Evolutionary conservation across 352 stramenopile species (phyloP), one percentile per base, ranked within the genome.

Genomic region (Phytophthora tentaculata): DNA sequence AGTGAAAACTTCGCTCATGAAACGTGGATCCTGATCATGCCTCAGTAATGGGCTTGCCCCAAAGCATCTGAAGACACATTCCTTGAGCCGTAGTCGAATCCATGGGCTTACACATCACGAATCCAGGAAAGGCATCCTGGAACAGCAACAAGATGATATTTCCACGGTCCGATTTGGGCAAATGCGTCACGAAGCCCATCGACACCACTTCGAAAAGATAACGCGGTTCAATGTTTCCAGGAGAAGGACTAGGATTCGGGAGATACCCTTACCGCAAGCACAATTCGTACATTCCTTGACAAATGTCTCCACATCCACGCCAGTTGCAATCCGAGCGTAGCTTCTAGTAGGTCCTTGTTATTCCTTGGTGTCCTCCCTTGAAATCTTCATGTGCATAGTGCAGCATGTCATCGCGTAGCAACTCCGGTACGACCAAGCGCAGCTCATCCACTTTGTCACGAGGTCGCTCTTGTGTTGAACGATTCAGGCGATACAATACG

Each of bases 321-420:
- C 47, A 57, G 17, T 43, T 57, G 16, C 56, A 57, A 5, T 56
- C 57, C 13, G 44, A 64, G n/a, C 45, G 57, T 5, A 64, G 12
- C 17, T 32, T 50, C 16, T 64, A 45, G 51, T 52, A 57, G 12
- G 57, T 52, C 32, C 57, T 23, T 1, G 47, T 64, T 10, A 57
- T 64, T 0, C 45, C 57, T 52, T 64, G 47, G 13, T 57, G 57
- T 17, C 45, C 47, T 29, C 29, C 45, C 2, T 51, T n/a, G n/a
- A n/a, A n/a, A n/a, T n/a, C n/a, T n/a, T n/a, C n/a, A n/a, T n/a
- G n/a, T n/a, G n/a, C n/a, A n/a, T 52, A 64, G 39, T 61, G 13
- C 4, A 61, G n/a, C 22, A 61, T 53, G 41, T 56, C 49, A n/a
- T 0, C 7, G 0, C 17, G 17, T 0, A 47, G 39, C 6, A 2